phyloP scores from a whole-genome alignment of 163 green algal species.

The Scenedesmus sp. region DNA sequence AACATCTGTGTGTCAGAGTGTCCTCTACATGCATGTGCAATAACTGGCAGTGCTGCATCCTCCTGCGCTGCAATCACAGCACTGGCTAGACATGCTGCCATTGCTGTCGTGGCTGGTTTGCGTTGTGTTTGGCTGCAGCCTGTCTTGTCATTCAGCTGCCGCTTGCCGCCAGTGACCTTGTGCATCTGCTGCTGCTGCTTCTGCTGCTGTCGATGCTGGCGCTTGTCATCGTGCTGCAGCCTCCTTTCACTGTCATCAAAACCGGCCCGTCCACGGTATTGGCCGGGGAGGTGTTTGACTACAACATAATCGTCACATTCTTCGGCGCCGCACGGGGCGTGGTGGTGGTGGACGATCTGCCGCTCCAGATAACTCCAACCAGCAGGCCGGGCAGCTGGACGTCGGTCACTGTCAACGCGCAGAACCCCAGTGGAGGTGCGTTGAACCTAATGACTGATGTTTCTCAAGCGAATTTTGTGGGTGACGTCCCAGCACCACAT shows the following conservation, averaged over 20 bases:
- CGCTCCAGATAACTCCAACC: background rate
- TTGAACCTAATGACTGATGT: background rate
- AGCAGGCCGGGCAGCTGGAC: background rate
- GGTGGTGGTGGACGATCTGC: slow-evolving; percentile 13
- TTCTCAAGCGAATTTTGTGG: background rate
- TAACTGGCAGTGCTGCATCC: no score
- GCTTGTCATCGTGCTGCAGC: background rate
- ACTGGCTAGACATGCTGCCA: no score
- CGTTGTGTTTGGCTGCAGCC: no score
- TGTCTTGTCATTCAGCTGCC: no score
- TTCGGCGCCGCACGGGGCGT: background rate
- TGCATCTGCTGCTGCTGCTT: background rate
- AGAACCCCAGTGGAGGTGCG: background rate
- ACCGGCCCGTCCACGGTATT: background rate
- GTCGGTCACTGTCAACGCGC: background rate
- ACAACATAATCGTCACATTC: slow-evolving; percentile 15
- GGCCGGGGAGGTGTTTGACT: background rate
- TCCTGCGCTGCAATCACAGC: no score
- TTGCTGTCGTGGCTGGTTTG: no score
- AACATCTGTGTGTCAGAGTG: no score
- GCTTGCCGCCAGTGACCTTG: background rate
- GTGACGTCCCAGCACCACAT: background rate
- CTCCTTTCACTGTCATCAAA: slow-evolving; percentile 1
- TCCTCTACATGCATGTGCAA: no score
- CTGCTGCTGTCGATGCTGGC: background rate